Evolutionary conservation across 306 rosid species (phyloP).

Genomic region (Pyrus pyrifolia): DNA sequence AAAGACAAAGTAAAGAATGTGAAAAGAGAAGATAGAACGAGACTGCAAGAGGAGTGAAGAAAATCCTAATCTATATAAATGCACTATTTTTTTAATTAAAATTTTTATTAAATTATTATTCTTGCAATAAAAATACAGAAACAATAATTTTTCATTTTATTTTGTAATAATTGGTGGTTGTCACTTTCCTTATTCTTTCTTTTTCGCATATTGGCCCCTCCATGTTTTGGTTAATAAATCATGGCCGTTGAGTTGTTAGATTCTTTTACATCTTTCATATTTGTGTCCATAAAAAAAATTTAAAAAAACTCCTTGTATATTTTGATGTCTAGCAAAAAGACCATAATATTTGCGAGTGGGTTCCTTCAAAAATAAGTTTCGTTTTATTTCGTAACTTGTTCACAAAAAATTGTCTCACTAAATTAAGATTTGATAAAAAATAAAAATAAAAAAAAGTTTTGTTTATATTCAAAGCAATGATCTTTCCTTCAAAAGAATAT

Average conservation of each 20-base stretch:
- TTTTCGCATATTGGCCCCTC: neutral
- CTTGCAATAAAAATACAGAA: no score
- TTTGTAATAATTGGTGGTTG: constrained; percentile 8
- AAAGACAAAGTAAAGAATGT: no score
- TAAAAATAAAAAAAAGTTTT: no score
- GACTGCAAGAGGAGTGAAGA: no score
- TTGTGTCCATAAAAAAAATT: neutral
- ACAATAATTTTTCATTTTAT: neutral
- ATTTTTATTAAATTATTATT: neutral
- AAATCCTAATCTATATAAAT: neutral
- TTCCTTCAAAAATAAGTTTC: neutral
- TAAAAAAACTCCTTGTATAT: neutral
- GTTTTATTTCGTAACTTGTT: no score
- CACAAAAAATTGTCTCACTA: no score
- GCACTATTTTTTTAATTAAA: neutral
- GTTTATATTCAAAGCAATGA: neutral
- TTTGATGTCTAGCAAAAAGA: neutral
- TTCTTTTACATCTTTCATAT: neutral
- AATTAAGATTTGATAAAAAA: no score
- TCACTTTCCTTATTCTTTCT: constrained; percentile 12
- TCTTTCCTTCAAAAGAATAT: no score
- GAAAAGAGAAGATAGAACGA: accelerated
- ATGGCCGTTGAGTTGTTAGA: neutral
- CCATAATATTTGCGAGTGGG: neutral
- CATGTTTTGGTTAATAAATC: neutral